Conservation (phyloP, 2,329 filamentous ascomycete genomes). For the Penicillium sumatraense region DNA sequence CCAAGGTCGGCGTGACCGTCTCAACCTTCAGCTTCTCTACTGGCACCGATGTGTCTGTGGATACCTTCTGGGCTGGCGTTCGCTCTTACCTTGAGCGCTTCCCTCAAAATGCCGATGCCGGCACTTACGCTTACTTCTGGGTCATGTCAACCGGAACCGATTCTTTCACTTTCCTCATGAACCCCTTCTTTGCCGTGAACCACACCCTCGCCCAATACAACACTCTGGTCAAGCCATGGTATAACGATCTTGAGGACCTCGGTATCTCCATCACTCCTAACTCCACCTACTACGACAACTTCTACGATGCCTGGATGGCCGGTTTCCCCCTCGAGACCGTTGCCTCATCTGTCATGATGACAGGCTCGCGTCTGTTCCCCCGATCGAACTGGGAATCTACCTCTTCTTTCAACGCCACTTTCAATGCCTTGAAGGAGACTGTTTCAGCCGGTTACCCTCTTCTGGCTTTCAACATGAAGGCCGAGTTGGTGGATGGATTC, state of each 20-base stretch:
- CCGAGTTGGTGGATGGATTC: constrained; percentile 24
- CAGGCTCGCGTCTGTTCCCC: constrained; percentile 42
- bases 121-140: constrained; percentile 40
- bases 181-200: constrained; percentile 33
- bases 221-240: constrained; percentile 33
- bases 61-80: constrained; percentile 36
- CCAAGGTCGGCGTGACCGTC: constrained; percentile 30
- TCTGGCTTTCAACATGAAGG: constrained; percentile 40
- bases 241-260: constrained; percentile 26
- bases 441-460: constrained; percentile 32
- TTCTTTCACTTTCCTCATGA: constrained; percentile 39
- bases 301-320: constrained; percentile 32
- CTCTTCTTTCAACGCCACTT: constrained; percentile 32
- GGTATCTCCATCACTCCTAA: constrained; percentile 30
- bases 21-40: constrained; percentile 35
- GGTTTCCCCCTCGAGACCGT: constrained; percentile 34
- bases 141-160: constrained; percentile 22
- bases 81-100: constrained; percentile 34
- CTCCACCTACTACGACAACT: constrained; percentile 33
- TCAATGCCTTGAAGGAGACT: constrained; percentile 28
- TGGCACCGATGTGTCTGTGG: constrained; percentile 22
- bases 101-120: constrained; percentile 31
- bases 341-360: constrained; percentile 25
- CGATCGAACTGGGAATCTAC: constrained; percentile 36
- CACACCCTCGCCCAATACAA: constrained; percentile 33